These are phyloP conservation scores for Hypoxylon fuscum DNA, from an alignment of 495 filamentous ascomycete species.

Conservation along the genomic window DNA sequence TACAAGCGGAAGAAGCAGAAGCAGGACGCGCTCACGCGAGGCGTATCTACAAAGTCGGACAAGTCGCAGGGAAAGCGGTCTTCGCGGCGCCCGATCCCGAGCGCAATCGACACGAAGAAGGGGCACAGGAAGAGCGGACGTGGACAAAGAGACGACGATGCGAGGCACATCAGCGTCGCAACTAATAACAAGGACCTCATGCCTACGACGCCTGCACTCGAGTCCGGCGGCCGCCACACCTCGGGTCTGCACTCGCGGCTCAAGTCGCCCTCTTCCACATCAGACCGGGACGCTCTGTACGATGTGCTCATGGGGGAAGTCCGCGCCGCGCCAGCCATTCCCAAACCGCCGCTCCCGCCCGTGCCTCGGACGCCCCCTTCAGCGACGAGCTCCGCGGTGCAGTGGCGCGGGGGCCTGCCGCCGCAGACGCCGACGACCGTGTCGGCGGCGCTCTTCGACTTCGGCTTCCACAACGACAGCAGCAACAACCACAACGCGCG, in stretches of 20 bases:
- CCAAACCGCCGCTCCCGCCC: background rate
- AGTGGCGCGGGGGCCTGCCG: conserved; percentile 25
- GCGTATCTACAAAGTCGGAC: background rate
- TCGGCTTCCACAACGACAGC: conserved; percentile 1
- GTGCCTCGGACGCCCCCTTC: conserved; percentile 1
- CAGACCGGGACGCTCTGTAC: conserved; percentile 29
- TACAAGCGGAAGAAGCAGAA: conserved; percentile 17
- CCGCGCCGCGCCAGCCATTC: conserved; percentile 4
- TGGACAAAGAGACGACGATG: background rate
- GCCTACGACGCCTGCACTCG: conserved; percentile 32
- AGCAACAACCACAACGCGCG: background rate
- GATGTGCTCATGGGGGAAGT: conserved; percentile 30
- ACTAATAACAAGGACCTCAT: conserved; percentile 10
- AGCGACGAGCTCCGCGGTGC: conserved; percentile 25
- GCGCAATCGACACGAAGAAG: conserved; percentile 8
- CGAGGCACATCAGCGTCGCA: background rate
- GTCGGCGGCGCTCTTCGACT: conserved; percentile 2
- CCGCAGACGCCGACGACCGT: conserved; percentile 2
- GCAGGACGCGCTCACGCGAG: background rate
- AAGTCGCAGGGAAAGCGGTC: background rate
- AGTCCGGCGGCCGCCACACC: conserved; percentile 15
- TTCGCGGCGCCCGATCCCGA: conserved; percentile 19
- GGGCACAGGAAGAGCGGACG: background rate
- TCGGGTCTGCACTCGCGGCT: conserved; percentile 25
- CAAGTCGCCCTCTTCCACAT: background rate